Percentiles rank a stretch among this genome's conserved stretches.
phyloP scores from a whole-genome alignment of 108 stramenopile species.

The Cyclotella kingstonii region DNA sequence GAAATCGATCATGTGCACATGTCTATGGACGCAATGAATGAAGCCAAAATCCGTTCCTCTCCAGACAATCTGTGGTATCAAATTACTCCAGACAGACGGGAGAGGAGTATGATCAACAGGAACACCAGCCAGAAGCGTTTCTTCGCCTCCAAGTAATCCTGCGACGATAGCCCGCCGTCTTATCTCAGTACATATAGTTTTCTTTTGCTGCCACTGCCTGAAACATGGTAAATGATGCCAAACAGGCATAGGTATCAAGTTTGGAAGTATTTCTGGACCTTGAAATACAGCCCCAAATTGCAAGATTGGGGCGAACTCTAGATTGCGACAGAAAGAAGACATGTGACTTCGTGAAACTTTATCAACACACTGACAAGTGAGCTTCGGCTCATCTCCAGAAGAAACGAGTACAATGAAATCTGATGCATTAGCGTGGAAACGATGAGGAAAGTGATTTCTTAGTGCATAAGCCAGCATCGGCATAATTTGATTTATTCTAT shows the following conservation, averaged over 20 bases:
- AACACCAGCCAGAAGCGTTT: not conserved
- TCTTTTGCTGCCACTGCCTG: constrained; percentile 8
- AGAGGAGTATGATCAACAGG: not conserved
- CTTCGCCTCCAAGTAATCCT: not conserved
- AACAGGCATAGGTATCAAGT: constrained; percentile 13
- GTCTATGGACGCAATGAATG: constrained; percentile 13
- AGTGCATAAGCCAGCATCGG: constrained; percentile 23
- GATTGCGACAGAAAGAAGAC: constrained; percentile 1
- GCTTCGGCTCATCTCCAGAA: constrained; percentile 15
- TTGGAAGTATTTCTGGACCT: constrained; percentile 12
- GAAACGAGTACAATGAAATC: constrained; percentile 18
- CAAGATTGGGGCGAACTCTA: constrained; percentile 22
- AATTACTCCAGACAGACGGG: constrained; percentile 8
- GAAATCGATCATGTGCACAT: constrained; percentile 2
- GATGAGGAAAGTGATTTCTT: constrained; percentile 16
- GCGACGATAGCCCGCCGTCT: not conserved
- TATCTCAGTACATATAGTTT: constrained; percentile 1
- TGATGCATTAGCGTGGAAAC: constrained; percentile 1
- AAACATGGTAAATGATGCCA: constrained; percentile 27
- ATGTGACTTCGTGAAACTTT: not conserved
- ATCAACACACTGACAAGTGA: constrained; percentile 8
- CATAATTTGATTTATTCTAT: constrained; percentile 13
- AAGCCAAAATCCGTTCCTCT: constrained; percentile 28
- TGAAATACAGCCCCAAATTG: constrained; percentile 29
- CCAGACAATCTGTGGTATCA: constrained; percentile 19